Evolutionary conservation across 2,329 filamentous ascomycete genomes (phyloP).

Genomic region (Stylonectria norvegica): DNA sequence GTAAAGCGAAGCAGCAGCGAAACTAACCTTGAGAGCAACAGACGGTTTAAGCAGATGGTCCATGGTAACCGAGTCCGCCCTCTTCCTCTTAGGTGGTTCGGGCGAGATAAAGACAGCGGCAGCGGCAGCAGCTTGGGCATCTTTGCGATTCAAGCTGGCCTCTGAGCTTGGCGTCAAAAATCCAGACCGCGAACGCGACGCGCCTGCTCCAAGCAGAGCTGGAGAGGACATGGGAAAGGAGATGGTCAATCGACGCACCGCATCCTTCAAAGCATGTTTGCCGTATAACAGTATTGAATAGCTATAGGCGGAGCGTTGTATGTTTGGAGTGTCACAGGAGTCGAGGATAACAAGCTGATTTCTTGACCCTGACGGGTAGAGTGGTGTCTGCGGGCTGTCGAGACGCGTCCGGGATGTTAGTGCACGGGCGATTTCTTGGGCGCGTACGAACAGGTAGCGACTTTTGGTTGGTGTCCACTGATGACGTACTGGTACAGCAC

Average conservation of each 20-base stretch:
- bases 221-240: slow-evolving; percentile 33
- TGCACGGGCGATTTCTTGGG: too few relatives aligned
- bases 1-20: background rate
- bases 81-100: slow-evolving; percentile 34
- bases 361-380: background rate
- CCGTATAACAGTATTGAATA: slow-evolving; percentile 3
- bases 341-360: background rate
- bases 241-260: slow-evolving; percentile 14
- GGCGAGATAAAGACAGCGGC: slow-evolving; percentile 26
- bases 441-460: too few relatives aligned
- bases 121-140: too few relatives aligned
- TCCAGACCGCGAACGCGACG: slow-evolving; percentile 46
- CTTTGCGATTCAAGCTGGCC: slow-evolving; percentile 35
- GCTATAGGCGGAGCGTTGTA: slow-evolving; percentile 3
- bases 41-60: slow-evolving; percentile 50
- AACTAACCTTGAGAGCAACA: slow-evolving; percentile 51
- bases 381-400: too few relatives aligned
- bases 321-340: background rate
- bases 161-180: slow-evolving; percentile 41
- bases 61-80: slow-evolving; percentile 40
- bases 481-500: too few relatives aligned
- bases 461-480: too few relatives aligned
- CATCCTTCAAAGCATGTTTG: slow-evolving; percentile 12
- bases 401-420: too few relatives aligned
- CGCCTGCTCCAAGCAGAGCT: slow-evolving; percentile 38